phyloP scores from a whole-genome alignment of 164 flowering plant species.

The Chloranthus sessilifolius region DNA sequence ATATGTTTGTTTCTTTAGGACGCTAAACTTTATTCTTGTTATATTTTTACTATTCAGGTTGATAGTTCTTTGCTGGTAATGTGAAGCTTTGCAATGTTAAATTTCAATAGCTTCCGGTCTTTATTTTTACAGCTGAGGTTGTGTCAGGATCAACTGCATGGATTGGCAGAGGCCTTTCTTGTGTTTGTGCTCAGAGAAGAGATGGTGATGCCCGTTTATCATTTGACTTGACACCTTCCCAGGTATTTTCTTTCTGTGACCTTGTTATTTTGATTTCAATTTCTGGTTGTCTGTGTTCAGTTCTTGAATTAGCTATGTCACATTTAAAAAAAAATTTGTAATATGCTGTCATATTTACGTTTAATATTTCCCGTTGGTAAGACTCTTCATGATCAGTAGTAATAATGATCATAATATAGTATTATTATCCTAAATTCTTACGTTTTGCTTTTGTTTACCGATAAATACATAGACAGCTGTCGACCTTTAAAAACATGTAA shows the following conservation, averaged over 20 bases:
- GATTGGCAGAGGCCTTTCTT: constrained; percentile 98
- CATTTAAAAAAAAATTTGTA: too few relatives aligned
- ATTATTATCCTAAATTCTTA: not conserved
- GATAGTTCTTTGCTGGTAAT: not conserved
- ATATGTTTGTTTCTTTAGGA: too few relatives aligned
- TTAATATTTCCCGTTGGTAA: not conserved
- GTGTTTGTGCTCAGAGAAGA: constrained; percentile 97
- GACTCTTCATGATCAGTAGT: constrained; percentile 3
- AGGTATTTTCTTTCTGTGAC: constrained; percentile 41
- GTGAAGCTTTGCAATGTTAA: constrained; percentile 1
- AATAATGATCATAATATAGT: too few relatives aligned
- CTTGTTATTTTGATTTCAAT: not conserved
- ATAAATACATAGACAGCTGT: too few relatives aligned
- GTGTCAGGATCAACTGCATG: constrained; percentile 99
- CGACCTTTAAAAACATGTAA: too few relatives aligned
- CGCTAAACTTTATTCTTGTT: too few relatives aligned
- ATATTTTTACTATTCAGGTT: too few relatives aligned
- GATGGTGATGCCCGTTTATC: constrained; percentile 86
- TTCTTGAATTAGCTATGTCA: not conserved
- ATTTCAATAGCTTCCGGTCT: constrained; percentile 18
- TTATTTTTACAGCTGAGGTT: constrained; percentile 74
- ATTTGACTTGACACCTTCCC: constrained; percentile 83
- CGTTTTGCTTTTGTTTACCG: too few relatives aligned
- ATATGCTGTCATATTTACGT: not conserved
- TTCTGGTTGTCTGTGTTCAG: not conserved